Evolutionary conservation across 2,329 filamentous ascomycete species (phyloP), one percentile per base, ranked within the genome.

Genomic region (Arthrinium phaeospermum): DNA sequence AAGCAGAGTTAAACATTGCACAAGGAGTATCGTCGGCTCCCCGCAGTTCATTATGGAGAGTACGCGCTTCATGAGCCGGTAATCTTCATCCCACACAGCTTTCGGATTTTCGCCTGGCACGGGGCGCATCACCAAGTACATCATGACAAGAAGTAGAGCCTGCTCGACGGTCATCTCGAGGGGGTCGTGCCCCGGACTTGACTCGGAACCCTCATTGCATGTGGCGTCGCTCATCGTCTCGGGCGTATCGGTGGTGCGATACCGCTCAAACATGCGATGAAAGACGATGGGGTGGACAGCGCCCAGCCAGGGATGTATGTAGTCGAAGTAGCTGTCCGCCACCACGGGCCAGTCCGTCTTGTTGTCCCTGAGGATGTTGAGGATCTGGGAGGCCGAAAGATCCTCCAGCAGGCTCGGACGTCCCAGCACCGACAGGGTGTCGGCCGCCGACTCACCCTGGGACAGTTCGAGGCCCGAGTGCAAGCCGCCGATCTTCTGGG

Each of bases 181-280:
- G 12, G 47, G n/a, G 27, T 70, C 68, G n/a, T 57, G 68, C 10
- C 68, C 68, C 3, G 67, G 67, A 16, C 45, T 69, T 1, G 67
- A 4, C 19, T 46, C 47, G 67, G 45, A 49, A 13, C 67, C 27
- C 14, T 70, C 68, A 24, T 51, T 51, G 47, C 46, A 70, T 30
- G 68, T 53, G 30, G 46, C 68, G n/a, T 70, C 68, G 68, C 68
- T 70, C 68, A 70, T 41, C 34, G 68, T 51, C 19, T 70, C 68
- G 45, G 67, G 47, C 7, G 30, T 51, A 10, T 70, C 68, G 4
- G 47, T 41, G 5, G 27, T 44, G 47, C 68, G 68, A 27, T 51
- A 70, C 4, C 46, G 68, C 4, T 53, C 46, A 53, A 70, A 70
- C 14, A 41, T 41, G 30, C 47, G 68, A 27, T 70, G 68, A 19